Percentiles rank a stretch among this genome's conserved stretches.
Evolutionary conservation across 1,139 yeast genomes (phyloP).

Genomic region (Yamadazyma triangularis): DNA sequence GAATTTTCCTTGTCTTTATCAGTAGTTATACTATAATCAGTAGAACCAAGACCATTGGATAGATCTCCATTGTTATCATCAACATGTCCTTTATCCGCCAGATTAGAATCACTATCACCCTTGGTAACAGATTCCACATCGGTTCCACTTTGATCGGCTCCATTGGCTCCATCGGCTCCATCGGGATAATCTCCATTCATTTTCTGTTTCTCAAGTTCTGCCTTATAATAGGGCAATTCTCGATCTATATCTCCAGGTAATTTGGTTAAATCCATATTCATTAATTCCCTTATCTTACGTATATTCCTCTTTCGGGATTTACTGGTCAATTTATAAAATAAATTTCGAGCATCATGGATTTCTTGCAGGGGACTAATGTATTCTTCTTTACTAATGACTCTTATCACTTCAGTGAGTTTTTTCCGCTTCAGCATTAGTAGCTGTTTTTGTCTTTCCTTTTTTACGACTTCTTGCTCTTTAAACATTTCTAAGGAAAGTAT

Average conservation of each 20-base stretch:
- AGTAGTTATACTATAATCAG: not conserved
- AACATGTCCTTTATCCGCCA: conserved; percentile 2
- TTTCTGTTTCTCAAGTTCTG: conserved; percentile 11
- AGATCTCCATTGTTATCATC: conserved; percentile 1
- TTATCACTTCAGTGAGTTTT: conserved; percentile 52
- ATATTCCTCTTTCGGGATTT: conserved; percentile 37
- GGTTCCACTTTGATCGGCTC: conserved; percentile 1
- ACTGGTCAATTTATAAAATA: conserved; percentile 17
- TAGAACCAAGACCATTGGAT: too few species aligned
- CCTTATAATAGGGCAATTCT: conserved; percentile 30
- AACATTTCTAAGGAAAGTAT: conserved; percentile 68
- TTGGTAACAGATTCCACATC: not conserved
- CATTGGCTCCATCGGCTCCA: too few species aligned
- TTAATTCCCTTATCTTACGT: conserved; percentile 9
- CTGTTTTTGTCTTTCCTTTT: conserved; percentile 73
- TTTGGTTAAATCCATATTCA: conserved; percentile 14
- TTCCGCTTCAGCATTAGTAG: conserved; percentile 61
- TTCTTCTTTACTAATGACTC: conserved; percentile 42
- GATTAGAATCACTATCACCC: not conserved
- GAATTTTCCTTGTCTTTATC: not conserved
- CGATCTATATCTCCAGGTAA: conserved; percentile 37
- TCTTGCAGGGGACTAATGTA: conserved; percentile 51
- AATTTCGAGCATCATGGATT: conserved; percentile 38
- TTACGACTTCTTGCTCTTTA: conserved; percentile 78
- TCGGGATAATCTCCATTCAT: conserved; percentile 1